Conservation (phyloP, 306 rosid species). For the Cercis canadensis region DNA sequence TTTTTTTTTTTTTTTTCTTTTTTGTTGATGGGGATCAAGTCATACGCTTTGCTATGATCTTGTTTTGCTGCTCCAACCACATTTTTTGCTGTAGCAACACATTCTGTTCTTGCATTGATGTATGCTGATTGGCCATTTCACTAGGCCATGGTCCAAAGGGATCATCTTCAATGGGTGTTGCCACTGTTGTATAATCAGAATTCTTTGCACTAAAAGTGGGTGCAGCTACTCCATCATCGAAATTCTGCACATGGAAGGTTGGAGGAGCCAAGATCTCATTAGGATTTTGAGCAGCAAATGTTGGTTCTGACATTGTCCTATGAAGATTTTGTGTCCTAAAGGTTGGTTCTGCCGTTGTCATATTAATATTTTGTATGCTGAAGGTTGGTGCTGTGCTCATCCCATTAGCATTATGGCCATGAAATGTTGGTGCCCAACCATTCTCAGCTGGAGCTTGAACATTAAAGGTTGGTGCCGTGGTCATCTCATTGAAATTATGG, state of each 20-base stretch:
- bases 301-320: neutral
- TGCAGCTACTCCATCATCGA: constrained; percentile 18
- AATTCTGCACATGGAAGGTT: neutral
- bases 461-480: neutral
- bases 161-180: constrained; percentile 41
- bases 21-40: constrained; percentile 29
- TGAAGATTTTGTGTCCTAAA: neutral
- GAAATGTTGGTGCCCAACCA: neutral
- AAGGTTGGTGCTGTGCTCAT: constrained; percentile 14
- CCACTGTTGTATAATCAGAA: constrained; percentile 2
- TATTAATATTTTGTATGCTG: neutral
- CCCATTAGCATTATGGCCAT: neutral
- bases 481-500: neutral
- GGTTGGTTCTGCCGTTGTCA: constrained; percentile 13
- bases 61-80: constrained; percentile 83
- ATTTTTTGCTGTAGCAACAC: constrained; percentile 52
- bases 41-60: constrained; percentile 68
- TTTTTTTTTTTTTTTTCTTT: neutral
- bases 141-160: constrained; percentile 56
- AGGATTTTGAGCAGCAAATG: constrained; percentile 13
- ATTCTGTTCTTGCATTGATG: constrained; percentile 41
- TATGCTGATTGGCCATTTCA: constrained; percentile 4
- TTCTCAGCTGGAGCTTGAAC: neutral
- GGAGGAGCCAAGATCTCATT: neutral
- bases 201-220: constrained; percentile 37